Base-by-base conservation (phyloP, 768 basidiomycete genomes). In the Saitozyma podzolica region DNA sequence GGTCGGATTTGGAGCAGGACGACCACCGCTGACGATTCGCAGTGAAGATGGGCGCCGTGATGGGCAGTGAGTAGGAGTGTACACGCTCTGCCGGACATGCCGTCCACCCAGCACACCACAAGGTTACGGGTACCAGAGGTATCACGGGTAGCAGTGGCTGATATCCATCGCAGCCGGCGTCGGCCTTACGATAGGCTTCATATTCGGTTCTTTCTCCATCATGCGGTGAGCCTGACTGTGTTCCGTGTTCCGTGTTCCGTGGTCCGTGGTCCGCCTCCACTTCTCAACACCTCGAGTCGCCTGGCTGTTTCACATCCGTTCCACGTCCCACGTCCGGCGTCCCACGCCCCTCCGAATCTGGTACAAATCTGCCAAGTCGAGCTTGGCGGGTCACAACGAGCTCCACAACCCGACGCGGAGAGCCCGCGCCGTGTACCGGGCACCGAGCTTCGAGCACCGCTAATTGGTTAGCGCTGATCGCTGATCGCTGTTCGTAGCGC, bases 141-240 rank as follows among this genome's bases (percentile, higher is more conserved):
- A 29, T 2, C 5, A 29, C 29, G 29, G 29, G 5, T 29, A 29
- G 29, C 29, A 29, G 29, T 29, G 29, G 29, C 54, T 65, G 56
- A 45, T 50, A 29, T 10, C 13, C 9, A 29, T 37, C 11, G 10
- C 48, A 76, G 90, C 88, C 70, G 91, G 91, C 62, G 94, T 97
- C 58, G 95, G 95, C 11, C 84, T 96, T 51, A 95, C 93, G 41
- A 96, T 97, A 75, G 95, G 96, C 16, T 97, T 98, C 82, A 88
- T 99, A 63, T 98, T 98, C 74, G 95, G 95, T 49, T 87, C 89
- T 37, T 96, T 89, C 83, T 92, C 87, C 71, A 91, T 98, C 76
- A 80, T 98, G 50, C 84, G 92, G 93, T 91, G 69, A 73, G 88
- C 71, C 14, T 9, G 8, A 58, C 41, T n/a, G 40, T 11, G 16